Percentiles rank a stretch among this genome's conserved stretches.
These are phyloP conservation scores for Leccinum ochraceum DNA, from an alignment of 768 basidiomycete genomes.

Conservation along the genomic window DNA sequence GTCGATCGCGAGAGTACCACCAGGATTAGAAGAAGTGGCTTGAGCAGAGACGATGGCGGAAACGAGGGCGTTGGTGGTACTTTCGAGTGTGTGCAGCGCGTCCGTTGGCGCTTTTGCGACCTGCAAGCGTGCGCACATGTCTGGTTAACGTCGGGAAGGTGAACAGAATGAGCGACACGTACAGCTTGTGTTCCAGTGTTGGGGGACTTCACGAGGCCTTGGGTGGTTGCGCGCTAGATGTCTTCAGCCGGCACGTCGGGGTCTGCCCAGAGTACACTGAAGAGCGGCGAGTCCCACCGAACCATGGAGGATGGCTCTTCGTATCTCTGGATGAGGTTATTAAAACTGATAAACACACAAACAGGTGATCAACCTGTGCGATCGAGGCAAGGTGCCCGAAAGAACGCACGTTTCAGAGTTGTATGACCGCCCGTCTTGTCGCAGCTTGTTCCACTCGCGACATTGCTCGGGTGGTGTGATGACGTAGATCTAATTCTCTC, in stretches of 20 bases:
- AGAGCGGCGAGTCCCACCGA: slow-evolving; percentile 97
- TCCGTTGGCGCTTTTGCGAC: slow-evolving; percentile 82
- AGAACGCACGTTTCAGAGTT: slow-evolving; percentile 62
- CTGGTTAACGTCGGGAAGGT: background rate
- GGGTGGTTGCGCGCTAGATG: slow-evolving; percentile 82
- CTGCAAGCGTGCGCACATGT: slow-evolving; percentile 38
- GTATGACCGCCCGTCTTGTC: slow-evolving; percentile 55
- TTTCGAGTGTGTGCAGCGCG: slow-evolving; percentile 84
- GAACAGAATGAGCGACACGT: slow-evolving; percentile 26
- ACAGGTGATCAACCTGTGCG: background rate
- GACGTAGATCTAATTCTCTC: slow-evolving; percentile 63
- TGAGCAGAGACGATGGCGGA: slow-evolving; percentile 70
- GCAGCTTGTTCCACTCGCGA: slow-evolving; percentile 67
- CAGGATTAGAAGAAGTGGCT: slow-evolving; percentile 44
- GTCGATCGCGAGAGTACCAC: slow-evolving; percentile 41
- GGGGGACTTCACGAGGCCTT: slow-evolving; percentile 80
- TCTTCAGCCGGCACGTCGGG: slow-evolving; percentile 60
- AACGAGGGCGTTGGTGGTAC: slow-evolving; percentile 69
- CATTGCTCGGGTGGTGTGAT: slow-evolving; percentile 75
- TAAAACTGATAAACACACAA: background rate
- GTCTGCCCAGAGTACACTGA: slow-evolving; percentile 80
- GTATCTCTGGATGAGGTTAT: slow-evolving; percentile 70
- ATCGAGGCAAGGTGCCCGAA: background rate
- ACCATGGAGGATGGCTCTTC: slow-evolving; percentile 99
- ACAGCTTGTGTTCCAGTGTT: slow-evolving; percentile 82